phyloP scores from a whole-genome alignment of 2,329 filamentous ascomycete genomes.

The Cercospora beticola region DNA sequence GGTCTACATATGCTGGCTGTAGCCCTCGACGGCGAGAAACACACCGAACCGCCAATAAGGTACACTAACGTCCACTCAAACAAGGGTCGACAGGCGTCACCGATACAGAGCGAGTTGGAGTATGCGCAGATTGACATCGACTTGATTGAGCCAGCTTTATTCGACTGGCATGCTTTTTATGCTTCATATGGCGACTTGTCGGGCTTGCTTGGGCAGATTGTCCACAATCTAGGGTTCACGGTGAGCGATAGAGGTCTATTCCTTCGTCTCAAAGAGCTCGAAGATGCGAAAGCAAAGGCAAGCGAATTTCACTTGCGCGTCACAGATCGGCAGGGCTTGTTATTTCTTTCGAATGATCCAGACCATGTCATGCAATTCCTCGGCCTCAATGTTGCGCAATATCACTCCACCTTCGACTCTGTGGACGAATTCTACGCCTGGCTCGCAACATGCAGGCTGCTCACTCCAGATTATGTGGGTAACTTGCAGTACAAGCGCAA shows the following conservation, averaged over 20 bases:
- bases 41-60: not conserved
- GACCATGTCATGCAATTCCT: conserved; percentile 61
- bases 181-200: conserved; percentile 71
- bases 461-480: conserved; percentile 47
- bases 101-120: conserved; percentile 24
- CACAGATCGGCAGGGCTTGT: conserved; percentile 48
- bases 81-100: conserved; percentile 5
- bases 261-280: conserved; percentile 68
- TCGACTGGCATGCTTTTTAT: conserved; percentile 66
- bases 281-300: conserved; percentile 57
- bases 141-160: conserved; percentile 47
- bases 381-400: conserved; percentile 55
- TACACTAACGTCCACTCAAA: conserved; percentile 22
- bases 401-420: conserved; percentile 56
- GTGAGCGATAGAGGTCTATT: conserved; percentile 63
- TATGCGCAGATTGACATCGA: conserved; percentile 69
- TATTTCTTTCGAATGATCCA: conserved; percentile 63
- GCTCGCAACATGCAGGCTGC: conserved; percentile 58
- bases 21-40: conserved; percentile 20
- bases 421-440: conserved; percentile 63
- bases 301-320: conserved; percentile 18
- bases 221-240: conserved; percentile 66
- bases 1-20: conserved; percentile 27
- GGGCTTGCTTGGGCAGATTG: conserved; percentile 63
- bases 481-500: conserved; percentile 29